Conservation (phyloP, 257 asterid genomes). For the Solanum infundibuliforme region DNA sequence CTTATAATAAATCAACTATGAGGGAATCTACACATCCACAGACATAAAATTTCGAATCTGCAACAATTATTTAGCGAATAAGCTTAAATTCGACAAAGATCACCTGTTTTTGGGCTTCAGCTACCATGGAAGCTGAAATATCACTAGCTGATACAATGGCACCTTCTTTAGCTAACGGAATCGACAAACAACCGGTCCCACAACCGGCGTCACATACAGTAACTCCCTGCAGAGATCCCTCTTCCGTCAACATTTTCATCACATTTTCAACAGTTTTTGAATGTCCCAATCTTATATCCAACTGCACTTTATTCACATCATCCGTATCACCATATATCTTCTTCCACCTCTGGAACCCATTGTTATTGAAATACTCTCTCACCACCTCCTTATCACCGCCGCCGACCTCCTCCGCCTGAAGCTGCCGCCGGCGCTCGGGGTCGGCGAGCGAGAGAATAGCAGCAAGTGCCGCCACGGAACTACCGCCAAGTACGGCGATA, state of each 20-base stretch:
- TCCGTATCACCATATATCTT: slow-evolving; percentile 79
- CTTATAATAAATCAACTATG: no score
- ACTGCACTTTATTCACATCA: slow-evolving; percentile 74
- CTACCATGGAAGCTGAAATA: slow-evolving; percentile 90
- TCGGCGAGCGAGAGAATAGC: slow-evolving; percentile 68
- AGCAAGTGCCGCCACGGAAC: slow-evolving; percentile 65
- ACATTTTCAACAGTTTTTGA: slow-evolving; percentile 77
- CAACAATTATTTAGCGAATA: not conserved
- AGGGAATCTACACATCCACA: not conserved
- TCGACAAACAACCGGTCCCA: slow-evolving; percentile 78
- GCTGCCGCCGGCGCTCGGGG: slow-evolving; percentile 69
- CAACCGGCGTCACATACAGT: slow-evolving; percentile 94
- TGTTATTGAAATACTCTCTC: slow-evolving; percentile 77
- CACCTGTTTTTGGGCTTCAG: slow-evolving; percentile 83
- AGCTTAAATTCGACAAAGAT: not conserved
- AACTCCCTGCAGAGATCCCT: slow-evolving; percentile 53
- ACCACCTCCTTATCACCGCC: slow-evolving; percentile 96
- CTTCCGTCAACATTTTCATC: slow-evolving; percentile 76
- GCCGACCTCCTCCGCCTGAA: slow-evolving; percentile 92
- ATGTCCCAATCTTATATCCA: slow-evolving; percentile 75
- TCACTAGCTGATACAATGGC: slow-evolving; percentile 81
- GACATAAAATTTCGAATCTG: not conserved
- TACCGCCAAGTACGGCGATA: slow-evolving; percentile 57
- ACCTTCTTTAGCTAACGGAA: slow-evolving; percentile 88
- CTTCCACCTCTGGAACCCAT: slow-evolving; percentile 92